Evolutionary conservation across 1,139 yeast species (phyloP).

Genomic region (Kodamaea anthophila): DNA sequence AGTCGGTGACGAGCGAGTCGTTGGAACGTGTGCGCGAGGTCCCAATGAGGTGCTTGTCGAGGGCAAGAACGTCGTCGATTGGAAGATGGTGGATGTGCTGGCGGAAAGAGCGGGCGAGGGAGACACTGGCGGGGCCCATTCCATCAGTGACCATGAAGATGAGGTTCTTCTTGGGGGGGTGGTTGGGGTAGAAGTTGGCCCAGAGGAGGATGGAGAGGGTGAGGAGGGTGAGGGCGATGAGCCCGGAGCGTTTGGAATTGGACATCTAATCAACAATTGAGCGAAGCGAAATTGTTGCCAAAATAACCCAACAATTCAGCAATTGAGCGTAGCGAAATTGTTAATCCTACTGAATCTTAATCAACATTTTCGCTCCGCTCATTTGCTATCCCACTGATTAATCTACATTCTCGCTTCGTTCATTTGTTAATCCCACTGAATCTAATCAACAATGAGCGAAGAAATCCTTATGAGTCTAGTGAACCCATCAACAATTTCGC

Average conservation of each 20-base stretch:
- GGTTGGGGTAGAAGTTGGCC: slow-evolving; percentile 6
- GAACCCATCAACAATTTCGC: too few relatives aligned
- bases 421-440: too few relatives aligned
- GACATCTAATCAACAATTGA: too few relatives aligned
- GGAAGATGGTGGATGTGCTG: slow-evolving; percentile 18
- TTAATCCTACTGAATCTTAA: too few relatives aligned
- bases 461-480: too few relatives aligned
- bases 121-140: slow-evolving; percentile 25
- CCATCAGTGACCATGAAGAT: slow-evolving; percentile 28
- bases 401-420: too few relatives aligned
- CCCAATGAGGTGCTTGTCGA: slow-evolving; percentile 20
- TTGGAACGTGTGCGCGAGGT: slow-evolving; percentile 20
- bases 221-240: slow-evolving; percentile 1
- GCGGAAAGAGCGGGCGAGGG: slow-evolving; percentile 21
- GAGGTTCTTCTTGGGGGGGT: slow-evolving; percentile 17
- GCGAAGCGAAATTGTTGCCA: too few relatives aligned
- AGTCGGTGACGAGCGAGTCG: slow-evolving; percentile 21
- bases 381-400: not conserved
- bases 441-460: too few relatives aligned
- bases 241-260: too few relatives aligned
- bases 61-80: slow-evolving; percentile 15
- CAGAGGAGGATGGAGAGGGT: slow-evolving; percentile 3
- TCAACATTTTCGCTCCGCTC: not conserved
- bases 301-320: too few relatives aligned
- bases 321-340: too few relatives aligned